Evolutionary conservation across 805 yeast species (phyloP).

Genomic region (Vanderwaltozyma yarrowii): DNA sequence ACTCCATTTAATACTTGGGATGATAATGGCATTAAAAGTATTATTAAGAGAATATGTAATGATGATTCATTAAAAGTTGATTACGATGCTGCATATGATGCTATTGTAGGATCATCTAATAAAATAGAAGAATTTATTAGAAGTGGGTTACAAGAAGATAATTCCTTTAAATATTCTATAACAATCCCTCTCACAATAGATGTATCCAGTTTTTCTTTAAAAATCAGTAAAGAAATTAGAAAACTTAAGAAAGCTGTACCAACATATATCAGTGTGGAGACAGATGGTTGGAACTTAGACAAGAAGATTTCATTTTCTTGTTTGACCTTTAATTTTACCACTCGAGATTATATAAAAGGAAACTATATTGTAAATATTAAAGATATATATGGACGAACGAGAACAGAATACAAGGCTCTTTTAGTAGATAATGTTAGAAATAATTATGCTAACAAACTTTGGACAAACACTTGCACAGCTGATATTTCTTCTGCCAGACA

Average conservation of each 20-base stretch:
- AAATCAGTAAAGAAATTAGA: neutral
- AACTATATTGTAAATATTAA: neutral
- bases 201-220: neutral
- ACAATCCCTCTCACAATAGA: neutral
- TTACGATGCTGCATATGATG: neutral
- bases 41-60: neutral
- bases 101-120: neutral
- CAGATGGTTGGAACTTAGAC: constrained; percentile 1
- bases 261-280: neutral
- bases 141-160: neutral
- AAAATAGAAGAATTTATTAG: neutral
- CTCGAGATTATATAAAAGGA: neutral
- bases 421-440: neutral
- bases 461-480: neutral
- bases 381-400: neutral
- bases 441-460: neutral
- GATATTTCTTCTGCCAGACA: neutral
- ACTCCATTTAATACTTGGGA: neutral
- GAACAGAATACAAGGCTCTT: neutral
- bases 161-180: neutral
- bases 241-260: neutral
- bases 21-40: neutral
- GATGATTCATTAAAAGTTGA: neutral
- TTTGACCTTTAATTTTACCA: neutral
- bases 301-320: neutral